These are phyloP conservation scores for Hypoxylon cercidicola DNA, from an alignment of 495 filamentous ascomycete species.

Conservation along the genomic window DNA sequence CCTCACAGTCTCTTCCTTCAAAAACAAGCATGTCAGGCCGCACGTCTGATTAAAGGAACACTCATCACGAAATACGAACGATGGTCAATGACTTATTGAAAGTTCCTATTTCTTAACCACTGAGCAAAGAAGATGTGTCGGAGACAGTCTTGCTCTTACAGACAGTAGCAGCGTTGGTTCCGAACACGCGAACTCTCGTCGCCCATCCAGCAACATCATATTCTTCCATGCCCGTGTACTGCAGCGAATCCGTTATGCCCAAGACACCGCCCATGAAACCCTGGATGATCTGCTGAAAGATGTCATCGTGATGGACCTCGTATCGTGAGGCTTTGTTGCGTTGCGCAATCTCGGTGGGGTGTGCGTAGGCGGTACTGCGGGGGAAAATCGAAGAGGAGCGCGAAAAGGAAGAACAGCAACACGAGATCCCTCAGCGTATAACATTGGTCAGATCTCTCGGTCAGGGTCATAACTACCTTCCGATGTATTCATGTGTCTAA, in stretches of 20 bases:
- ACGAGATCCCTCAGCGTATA: too few relatives aligned
- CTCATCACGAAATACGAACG: too few relatives aligned
- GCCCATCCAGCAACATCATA: conserved; percentile 89
- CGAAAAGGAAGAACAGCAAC: too few relatives aligned
- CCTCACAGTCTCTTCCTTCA: too few relatives aligned
- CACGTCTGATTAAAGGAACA: too few relatives aligned
- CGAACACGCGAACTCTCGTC: conserved; percentile 72
- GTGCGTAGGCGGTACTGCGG: conserved; percentile 92
- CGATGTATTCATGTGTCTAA: too few relatives aligned
- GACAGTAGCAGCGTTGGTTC: conserved; percentile 66
- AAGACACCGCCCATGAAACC: conserved; percentile 72
- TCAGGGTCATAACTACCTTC: too few relatives aligned
- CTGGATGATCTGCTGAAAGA: conserved; percentile 89
- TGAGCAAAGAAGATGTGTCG: too few relatives aligned
- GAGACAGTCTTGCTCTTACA: conserved; percentile 65
- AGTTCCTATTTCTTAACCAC: too few relatives aligned
- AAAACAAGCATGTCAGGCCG: too few relatives aligned
- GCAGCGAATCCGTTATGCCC: conserved; percentile 69
- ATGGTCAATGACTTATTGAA: too few relatives aligned
- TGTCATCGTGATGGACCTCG: conserved; percentile 86
- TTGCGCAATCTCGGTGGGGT: conserved; percentile 83
- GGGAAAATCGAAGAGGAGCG: conserved; percentile 81
- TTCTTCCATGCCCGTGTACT: conserved; percentile 76
- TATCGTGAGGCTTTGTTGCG: conserved; percentile 85
- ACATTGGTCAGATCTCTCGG: too few relatives aligned